Percentiles rank a stretch among this genome's conserved stretches.
Evolutionary conservation across 2,329 filamentous ascomycete genomes (phyloP).

Genomic region (Beauveria bassiana): DNA sequence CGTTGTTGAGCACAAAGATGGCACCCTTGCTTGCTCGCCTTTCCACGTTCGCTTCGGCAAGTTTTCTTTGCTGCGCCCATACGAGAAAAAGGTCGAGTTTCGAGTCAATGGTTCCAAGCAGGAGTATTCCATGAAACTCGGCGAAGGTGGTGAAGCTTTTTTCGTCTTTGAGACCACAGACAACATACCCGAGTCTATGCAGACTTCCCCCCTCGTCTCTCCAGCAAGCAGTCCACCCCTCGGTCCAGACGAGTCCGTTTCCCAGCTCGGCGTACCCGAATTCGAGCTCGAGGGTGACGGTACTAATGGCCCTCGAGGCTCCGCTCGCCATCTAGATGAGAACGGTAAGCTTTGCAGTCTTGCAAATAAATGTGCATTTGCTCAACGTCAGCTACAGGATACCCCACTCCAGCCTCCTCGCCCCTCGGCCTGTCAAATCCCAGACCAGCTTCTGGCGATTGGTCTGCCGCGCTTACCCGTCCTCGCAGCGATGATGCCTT

Average conservation of each 20-base stretch:
- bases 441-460: slow-evolving; percentile 44
- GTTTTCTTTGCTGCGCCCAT: slow-evolving; percentile 89
- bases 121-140: slow-evolving; percentile 95
- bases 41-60: slow-evolving; percentile 99
- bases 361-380: not conserved
- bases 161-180: slow-evolving; percentile 96
- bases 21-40: slow-evolving; percentile 79
- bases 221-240: slow-evolving; percentile 79
- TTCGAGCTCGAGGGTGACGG: slow-evolving; percentile 53
- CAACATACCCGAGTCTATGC: slow-evolving; percentile 82
- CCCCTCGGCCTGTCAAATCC: slow-evolving; percentile 32
- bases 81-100: slow-evolving; percentile 98
- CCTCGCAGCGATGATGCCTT: slow-evolving; percentile 49
- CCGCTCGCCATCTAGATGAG: slow-evolving; percentile 22
- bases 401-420: slow-evolving; percentile 45
- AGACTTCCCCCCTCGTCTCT: slow-evolving; percentile 89
- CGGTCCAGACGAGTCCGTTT: slow-evolving; percentile 24
- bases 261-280: slow-evolving; percentile 55
- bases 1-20: slow-evolving; percentile 94
- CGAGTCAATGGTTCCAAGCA: slow-evolving; percentile 87
- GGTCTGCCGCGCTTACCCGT: slow-evolving; percentile 36
- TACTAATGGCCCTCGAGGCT: not conserved
- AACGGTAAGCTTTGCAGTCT: slow-evolving; percentile 21
- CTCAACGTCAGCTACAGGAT: slow-evolving; percentile 25
- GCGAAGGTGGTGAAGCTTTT: slow-evolving; percentile 95